Evolutionary conservation across 441 rosid species (phyloP).

Genomic region (Hypseocharis bilobata): DNA sequence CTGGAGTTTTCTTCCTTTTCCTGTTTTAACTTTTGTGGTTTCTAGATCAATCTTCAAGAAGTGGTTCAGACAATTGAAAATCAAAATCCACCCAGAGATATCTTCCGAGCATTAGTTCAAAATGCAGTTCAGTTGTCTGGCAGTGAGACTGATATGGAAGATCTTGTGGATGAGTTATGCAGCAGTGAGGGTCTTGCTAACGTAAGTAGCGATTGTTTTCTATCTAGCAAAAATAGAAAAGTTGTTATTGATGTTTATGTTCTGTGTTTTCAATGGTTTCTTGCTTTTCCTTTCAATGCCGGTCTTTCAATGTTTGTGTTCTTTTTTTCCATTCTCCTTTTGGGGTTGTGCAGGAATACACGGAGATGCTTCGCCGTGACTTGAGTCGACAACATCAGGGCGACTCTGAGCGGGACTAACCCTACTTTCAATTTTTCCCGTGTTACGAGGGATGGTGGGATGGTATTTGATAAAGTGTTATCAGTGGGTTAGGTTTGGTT

Average conservation of each 20-base stretch:
- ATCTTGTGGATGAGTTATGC: constrained; percentile 43
- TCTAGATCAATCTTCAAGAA: constrained; percentile 43
- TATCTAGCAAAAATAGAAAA: neutral
- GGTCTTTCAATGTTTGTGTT: neutral
- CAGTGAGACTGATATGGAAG: constrained; percentile 28
- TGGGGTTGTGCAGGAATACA: constrained; percentile 44
- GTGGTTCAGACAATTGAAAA: constrained; percentile 50
- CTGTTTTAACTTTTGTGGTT: constrained; percentile 1
- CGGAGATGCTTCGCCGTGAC: constrained; percentile 48
- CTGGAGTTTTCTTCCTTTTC: neutral
- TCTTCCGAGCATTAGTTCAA: constrained; percentile 55
- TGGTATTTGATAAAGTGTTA: neutral
- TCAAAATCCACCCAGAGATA: constrained; percentile 40
- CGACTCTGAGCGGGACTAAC: constrained; percentile 25
- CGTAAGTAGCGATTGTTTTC: constrained; percentile 30
- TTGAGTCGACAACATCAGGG: constrained; percentile 29
- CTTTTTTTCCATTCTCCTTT: neutral
- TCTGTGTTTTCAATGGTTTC: too few species aligned
- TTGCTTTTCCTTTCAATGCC: neutral
- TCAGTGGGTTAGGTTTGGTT: neutral
- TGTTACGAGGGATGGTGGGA: neutral
- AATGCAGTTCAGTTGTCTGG: constrained; percentile 39
- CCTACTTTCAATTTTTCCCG: constrained; percentile 3
- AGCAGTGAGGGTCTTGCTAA: constrained; percentile 42
- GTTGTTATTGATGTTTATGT: too few species aligned